Percentiles rank a stretch among this genome's conserved stretches.
Conservation (phyloP, 2,329 filamentous ascomycete species). For the Tolypocladium album region DNA sequence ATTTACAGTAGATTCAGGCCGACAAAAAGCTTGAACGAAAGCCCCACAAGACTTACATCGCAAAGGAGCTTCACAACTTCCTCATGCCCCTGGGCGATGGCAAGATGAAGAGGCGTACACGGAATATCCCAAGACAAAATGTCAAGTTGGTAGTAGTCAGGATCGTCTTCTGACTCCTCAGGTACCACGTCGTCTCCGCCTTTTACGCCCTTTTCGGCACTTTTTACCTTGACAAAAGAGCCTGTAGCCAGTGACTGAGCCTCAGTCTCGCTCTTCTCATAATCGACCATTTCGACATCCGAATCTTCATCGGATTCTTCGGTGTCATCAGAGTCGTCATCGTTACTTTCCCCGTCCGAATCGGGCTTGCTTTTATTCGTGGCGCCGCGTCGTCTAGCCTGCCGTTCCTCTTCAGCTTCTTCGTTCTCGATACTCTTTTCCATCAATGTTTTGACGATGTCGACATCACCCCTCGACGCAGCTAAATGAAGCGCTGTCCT, state of each 20-base stretch:
- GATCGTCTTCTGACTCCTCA: slow-evolving; percentile 51
- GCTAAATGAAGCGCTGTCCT: slow-evolving; percentile 76
- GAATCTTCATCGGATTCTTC: slow-evolving; percentile 25
- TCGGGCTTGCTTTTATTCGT: slow-evolving; percentile 9
- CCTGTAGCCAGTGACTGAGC: slow-evolving; percentile 49
- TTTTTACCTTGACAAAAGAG: slow-evolving; percentile 61
- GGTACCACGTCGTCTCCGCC: slow-evolving; percentile 28
- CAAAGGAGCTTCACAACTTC: slow-evolving; percentile 60
- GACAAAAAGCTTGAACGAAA: not conserved
- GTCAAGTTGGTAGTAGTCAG: slow-evolving; percentile 72
- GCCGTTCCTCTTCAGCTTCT: slow-evolving; percentile 50
- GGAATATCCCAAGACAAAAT: slow-evolving; percentile 70
- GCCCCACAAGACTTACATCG: slow-evolving; percentile 27
- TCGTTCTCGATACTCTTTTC: slow-evolving; percentile 66
- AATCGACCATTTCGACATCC: slow-evolving; percentile 36
- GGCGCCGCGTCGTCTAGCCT: slow-evolving; percentile 35
- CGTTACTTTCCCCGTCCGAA: slow-evolving; percentile 5
- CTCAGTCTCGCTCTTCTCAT: slow-evolving; percentile 38
- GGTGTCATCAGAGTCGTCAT: slow-evolving; percentile 4
- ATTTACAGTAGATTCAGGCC: too few species aligned
- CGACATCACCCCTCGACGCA: slow-evolving; percentile 54
- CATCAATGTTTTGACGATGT: slow-evolving; percentile 64
- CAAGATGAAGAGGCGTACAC: slow-evolving; percentile 65
- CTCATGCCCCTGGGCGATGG: slow-evolving; percentile 62
- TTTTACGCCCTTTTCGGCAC: slow-evolving; percentile 21